A percentile compares a stretch with the other conserved stretches of the same genome.
phyloP scores from a whole-genome alignment of 805 yeast genomes.

The Pachysolen tannophilus region DNA sequence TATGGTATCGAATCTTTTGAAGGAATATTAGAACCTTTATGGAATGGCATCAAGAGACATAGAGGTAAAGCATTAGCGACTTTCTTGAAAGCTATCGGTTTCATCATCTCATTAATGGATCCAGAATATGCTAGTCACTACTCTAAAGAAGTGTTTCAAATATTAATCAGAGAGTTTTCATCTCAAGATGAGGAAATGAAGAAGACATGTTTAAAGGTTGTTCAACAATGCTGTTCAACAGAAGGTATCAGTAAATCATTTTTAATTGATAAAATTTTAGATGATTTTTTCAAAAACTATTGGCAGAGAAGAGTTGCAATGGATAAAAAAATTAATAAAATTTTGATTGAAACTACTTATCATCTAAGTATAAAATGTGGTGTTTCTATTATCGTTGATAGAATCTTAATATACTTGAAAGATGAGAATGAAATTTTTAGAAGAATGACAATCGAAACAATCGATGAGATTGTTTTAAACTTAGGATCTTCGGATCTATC shows the following conservation, averaged over 20 bases:
- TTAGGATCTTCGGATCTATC: slow-evolving; percentile 55
- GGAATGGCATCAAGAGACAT: slow-evolving; percentile 72
- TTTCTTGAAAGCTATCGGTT: slow-evolving; percentile 70
- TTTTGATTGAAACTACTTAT: slow-evolving; percentile 68
- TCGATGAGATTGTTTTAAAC: slow-evolving; percentile 42
- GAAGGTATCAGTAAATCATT: slow-evolving; percentile 47
- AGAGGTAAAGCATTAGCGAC: slow-evolving; percentile 74
- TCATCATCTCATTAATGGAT: slow-evolving; percentile 79
- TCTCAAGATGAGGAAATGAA: slow-evolving; percentile 89
- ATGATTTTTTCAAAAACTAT: slow-evolving; percentile 58
- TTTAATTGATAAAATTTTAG: slow-evolving; percentile 42
- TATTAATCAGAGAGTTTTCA: slow-evolving; percentile 62
- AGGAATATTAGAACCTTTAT: slow-evolving; percentile 59
- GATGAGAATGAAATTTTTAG: slow-evolving; percentile 81
- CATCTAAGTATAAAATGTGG: slow-evolving; percentile 65
- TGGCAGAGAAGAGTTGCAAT: slow-evolving; percentile 82
- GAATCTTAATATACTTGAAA: slow-evolving; percentile 50
- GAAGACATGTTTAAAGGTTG: slow-evolving; percentile 57
- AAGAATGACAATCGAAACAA: slow-evolving; percentile 68
- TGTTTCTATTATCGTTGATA: slow-evolving; percentile 47
- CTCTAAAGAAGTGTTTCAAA: slow-evolving; percentile 61
- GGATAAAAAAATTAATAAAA: slow-evolving; percentile 45
- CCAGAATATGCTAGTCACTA: slow-evolving; percentile 74
- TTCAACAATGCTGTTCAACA: slow-evolving; percentile 58
- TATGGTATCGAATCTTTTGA: slow-evolving; percentile 90